Evolutionary conservation across 2,329 filamentous ascomycete species (phyloP), one percentile per base, ranked within the genome.

Genomic region (Aureobasidium subglaciale): DNA sequence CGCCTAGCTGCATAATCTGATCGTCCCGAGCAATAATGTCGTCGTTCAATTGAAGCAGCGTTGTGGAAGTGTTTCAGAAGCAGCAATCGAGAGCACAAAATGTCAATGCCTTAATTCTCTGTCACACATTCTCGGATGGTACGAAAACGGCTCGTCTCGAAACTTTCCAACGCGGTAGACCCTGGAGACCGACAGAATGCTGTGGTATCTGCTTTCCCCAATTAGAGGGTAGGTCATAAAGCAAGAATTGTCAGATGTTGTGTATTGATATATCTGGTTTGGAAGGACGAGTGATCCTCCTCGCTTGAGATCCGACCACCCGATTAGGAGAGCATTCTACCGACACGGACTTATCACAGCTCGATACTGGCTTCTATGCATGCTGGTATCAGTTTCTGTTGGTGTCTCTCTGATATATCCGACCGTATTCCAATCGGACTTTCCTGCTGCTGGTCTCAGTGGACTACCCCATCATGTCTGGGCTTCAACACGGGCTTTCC

Each of bases 381-480:
- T 92, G 59, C 74, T 91, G 61, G 74, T 88, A 55, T 89, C 87
- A n/a, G 83, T 87, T 55, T 80, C 82, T 40, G 78, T 88, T 57
- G 86, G 86, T 56, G 80, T 86, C 42, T 72, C 85, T 52, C 78
- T 90, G 55, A 81, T 86, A 59, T 91, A 89, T 64, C 87, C 87
- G 7, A 84, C 88, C 53, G 79, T 87, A 18, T 90, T 89, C 65
- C 80, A 91, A 49, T 84, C 83, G 1, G 84, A 81, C 65, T 84
- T 87, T 68, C 85, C 86, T 61, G 82, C 82, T 63, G 86, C 83
- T 65, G 84, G 85, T 61, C 81, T 84, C 22, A 85, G 86, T 52
- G 86, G 84, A 59, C 74, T 90, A 7, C 87, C 88, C 27, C 84
- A 86, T 64, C 86, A 91, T 79, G 87, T 88, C 62, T 92, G 88